Evolutionary conservation across 164 flowering plant species (phyloP).

Genomic region (Liquidambar formosana): DNA sequence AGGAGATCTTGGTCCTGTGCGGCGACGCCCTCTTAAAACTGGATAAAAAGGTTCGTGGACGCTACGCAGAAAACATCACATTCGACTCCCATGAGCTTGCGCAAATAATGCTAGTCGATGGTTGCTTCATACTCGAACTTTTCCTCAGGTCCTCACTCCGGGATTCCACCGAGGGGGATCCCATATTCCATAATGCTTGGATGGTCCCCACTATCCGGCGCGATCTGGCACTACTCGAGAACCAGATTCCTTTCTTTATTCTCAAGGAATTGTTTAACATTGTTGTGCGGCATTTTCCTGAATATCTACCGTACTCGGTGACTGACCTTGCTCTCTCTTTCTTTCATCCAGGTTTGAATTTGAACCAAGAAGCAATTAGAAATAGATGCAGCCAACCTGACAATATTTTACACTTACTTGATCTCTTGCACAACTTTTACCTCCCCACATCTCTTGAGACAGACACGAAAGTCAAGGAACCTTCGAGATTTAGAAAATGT

Average conservation of each 20-base stretch:
- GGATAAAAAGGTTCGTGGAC: background rate
- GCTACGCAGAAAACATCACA: background rate
- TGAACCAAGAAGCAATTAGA: background rate
- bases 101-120: conserved; percentile 3
- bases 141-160: background rate
- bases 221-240: conserved; percentile 3
- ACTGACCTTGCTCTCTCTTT: background rate
- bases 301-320: background rate
- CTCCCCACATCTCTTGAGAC: background rate
- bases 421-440: conserved; percentile 6
- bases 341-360: background rate
- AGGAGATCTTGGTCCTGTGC: background rate
- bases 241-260: conserved; percentile 10
- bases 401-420: background rate
- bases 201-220: background rate
- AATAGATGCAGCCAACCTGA: too few species aligned
- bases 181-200: background rate
- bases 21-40: background rate
- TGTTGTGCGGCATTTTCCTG: background rate
- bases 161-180: background rate
- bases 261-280: background rate
- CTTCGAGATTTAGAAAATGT: background rate
- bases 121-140: conserved; percentile 7
- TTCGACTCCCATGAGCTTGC: background rate
- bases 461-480: background rate